Conservation (phyloP, 371 early-diverging fungal genomes). For the Actinomortierella ambigua region DNA sequence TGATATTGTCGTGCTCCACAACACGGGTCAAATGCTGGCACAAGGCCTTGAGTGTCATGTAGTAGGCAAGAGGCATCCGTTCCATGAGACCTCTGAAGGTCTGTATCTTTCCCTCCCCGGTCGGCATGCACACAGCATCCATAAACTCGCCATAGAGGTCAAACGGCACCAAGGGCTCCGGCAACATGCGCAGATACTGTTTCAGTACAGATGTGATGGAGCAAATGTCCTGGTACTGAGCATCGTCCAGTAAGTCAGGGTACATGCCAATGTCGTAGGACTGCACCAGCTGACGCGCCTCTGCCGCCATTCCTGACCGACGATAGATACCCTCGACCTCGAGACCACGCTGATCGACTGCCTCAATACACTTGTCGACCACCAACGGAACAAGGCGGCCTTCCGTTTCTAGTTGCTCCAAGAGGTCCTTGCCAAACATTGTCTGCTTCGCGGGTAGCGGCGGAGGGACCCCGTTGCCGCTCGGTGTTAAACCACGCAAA, state of each 20-base stretch:
- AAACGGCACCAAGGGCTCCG: slow-evolving; percentile 89
- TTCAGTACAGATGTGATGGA: slow-evolving; percentile 92
- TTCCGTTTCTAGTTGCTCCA: slow-evolving; percentile 57
- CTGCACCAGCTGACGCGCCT: slow-evolving; percentile 68
- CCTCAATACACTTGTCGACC: slow-evolving; percentile 76
- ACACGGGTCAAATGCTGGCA: slow-evolving; percentile 69
- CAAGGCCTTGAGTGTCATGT: slow-evolving; percentile 62
- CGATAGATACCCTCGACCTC: slow-evolving; percentile 93
- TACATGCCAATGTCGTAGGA: slow-evolving; percentile 43
- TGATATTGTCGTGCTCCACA: slow-evolving; percentile 58
- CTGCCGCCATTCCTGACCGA: slow-evolving; percentile 88
- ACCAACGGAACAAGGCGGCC: slow-evolving; percentile 68
- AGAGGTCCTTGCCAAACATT: slow-evolving; percentile 67
- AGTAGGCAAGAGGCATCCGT: slow-evolving; percentile 62
- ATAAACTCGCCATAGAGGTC: slow-evolving; percentile 80
- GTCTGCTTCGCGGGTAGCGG: slow-evolving; percentile 30
- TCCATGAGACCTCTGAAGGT: slow-evolving; percentile 46
- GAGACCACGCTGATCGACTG: slow-evolving; percentile 75
- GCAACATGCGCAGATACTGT: slow-evolving; percentile 92
- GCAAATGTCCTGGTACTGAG: slow-evolving; percentile 64
- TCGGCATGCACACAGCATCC: slow-evolving; percentile 59
- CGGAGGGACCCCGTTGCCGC: slow-evolving; percentile 24
- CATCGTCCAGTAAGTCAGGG: slow-evolving; percentile 57
- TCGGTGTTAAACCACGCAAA: slow-evolving; percentile 16
- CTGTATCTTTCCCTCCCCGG: slow-evolving; percentile 13